These are phyloP conservation scores for Mucor racemosus DNA, from an alignment of 371 early-diverging fungal genomes.

Conservation along the genomic window DNA sequence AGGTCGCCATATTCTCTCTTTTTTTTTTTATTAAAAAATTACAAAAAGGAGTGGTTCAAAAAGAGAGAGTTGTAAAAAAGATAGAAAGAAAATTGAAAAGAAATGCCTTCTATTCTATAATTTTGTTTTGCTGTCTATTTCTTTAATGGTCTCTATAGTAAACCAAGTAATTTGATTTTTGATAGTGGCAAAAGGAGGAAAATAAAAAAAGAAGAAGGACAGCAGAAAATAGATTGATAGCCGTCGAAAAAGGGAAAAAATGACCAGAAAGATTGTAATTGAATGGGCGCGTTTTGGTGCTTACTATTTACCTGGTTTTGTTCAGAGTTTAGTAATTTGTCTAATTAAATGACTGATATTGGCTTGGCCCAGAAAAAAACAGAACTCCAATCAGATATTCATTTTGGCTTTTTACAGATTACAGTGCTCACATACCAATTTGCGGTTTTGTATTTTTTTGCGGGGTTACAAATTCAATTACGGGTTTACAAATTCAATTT, in stretches of 20 bases:
- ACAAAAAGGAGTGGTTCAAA: not conserved
- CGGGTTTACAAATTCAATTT: no score
- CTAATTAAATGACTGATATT: no score
- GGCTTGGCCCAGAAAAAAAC: no score
- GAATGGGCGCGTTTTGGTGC: not conserved
- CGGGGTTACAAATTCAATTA: no score
- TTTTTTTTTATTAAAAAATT: not conserved
- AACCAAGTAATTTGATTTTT: not conserved
- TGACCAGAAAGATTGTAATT: not conserved
- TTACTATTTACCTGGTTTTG: no score
- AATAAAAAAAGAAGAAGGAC: not conserved
- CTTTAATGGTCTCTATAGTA: not conserved
- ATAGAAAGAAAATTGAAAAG: not conserved
- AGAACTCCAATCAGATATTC: no score
- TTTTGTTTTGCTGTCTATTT: not conserved
- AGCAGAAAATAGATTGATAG: not conserved
- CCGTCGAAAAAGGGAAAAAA: not conserved
- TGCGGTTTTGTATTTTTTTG: no score
- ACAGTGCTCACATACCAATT: no score
- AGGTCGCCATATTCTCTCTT: conserved; percentile 6
- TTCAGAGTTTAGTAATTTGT: no score
- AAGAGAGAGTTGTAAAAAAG: not conserved
- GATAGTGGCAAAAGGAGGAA: not conserved
- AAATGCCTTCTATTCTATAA: not conserved
- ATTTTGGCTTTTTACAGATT: no score